Evolutionary conservation across 305 asterid genomes (phyloP).

Genomic region (Fraxinus xanthoxyloides): DNA sequence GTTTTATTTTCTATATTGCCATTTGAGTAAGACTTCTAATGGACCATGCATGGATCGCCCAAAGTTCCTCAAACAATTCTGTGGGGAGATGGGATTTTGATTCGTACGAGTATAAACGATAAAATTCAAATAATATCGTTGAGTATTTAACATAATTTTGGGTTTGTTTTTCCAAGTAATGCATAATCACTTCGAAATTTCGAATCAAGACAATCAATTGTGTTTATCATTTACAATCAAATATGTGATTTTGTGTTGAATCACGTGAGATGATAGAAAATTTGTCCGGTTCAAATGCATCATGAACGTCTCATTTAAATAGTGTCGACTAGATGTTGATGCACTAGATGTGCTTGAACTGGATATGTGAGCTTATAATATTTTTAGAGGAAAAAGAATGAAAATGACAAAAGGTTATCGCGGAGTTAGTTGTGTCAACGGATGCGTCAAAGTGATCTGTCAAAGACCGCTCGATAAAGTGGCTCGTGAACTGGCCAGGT

Average conservation of each 20-base stretch:
- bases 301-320: not conserved
- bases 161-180: not conserved
- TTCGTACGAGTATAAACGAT: not conserved
- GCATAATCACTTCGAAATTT: not conserved
- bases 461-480: no score
- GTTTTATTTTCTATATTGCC: conserved; percentile 13
- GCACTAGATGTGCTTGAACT: no score
- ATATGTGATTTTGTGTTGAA: not conserved
- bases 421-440: no score
- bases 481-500: no score
- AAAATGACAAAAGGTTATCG: no score
- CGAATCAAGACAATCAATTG: not conserved
- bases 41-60: conserved; percentile 3
- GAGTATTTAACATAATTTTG: not conserved
- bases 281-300: not conserved
- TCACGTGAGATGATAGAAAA: not conserved
- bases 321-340: no score
- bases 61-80: not conserved
- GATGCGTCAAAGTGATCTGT: no score
- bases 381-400: no score
- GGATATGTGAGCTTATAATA: no score
- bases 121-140: not conserved
- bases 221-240: not conserved
- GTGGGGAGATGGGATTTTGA: not conserved
- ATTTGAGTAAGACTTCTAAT: not conserved